Percentiles rank a stretch among this genome's conserved stretches.
Evolutionary conservation across 768 basidiomycete species (phyloP).

Genomic region (Pleurotus sapidus): DNA sequence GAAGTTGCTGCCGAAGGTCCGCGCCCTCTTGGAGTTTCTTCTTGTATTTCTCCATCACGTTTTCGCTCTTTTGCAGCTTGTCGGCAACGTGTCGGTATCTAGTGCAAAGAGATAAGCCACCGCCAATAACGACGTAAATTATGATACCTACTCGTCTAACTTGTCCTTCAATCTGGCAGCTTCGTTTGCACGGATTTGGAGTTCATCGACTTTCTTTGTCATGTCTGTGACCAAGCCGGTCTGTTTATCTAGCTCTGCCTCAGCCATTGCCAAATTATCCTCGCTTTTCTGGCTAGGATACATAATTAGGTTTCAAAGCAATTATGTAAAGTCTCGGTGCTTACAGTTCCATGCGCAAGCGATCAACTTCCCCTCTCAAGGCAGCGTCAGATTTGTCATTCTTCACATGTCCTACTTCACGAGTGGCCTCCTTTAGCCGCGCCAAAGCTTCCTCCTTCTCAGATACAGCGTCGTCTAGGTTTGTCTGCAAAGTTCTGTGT

Average conservation of each 20-base stretch:
- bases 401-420: slow-evolving; percentile 57
- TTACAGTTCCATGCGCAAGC: slow-evolving; percentile 81
- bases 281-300: slow-evolving; percentile 84
- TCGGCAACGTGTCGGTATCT: slow-evolving; percentile 94
- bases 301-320: slow-evolving; percentile 17
- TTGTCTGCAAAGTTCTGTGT: slow-evolving; percentile 70
- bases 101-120: slow-evolving; percentile 4
- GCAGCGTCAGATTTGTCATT: slow-evolving; percentile 75
- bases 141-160: slow-evolving; percentile 78
- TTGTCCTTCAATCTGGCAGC: slow-evolving; percentile 84
- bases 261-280: slow-evolving; percentile 81
- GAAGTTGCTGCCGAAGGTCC: slow-evolving; percentile 83
- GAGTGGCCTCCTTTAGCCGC: slow-evolving; percentile 56
- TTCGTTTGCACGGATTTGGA: slow-evolving; percentile 76
- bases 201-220: slow-evolving; percentile 76
- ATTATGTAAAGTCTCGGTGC: slow-evolving; percentile 26
- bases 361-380: slow-evolving; percentile 78
- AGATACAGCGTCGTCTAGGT: slow-evolving; percentile 68
- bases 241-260: slow-evolving; percentile 83
- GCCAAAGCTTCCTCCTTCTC: slow-evolving; percentile 77
- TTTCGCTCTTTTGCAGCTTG: slow-evolving; percentile 89
- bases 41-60: slow-evolving; percentile 98
- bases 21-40: slow-evolving; percentile 96
- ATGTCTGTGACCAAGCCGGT: slow-evolving; percentile 65
- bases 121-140: not conserved